These are phyloP conservation scores for Ophioceras dolichostomum DNA, from an alignment of 2,329 filamentous ascomycete genomes.

Conservation along the genomic window DNA sequence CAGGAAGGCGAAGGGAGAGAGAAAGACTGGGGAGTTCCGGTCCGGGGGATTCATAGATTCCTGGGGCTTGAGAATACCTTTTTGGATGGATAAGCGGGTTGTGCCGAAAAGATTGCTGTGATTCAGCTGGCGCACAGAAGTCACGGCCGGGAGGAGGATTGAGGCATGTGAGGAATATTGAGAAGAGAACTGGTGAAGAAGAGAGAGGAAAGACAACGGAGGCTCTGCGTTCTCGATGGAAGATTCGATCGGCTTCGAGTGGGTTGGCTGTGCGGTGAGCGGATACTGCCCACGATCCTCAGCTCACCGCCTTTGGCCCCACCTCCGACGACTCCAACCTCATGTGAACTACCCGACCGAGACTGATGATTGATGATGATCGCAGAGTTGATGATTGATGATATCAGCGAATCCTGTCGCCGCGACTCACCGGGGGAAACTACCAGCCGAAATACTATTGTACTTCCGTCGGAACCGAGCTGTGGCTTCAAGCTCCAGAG, in stretches of 20 bases:
- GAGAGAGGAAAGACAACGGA: neutral
- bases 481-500: too few species aligned
- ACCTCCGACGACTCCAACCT: too few species aligned
- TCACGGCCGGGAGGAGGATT: neutral
- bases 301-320: too few species aligned
- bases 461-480: too few species aligned
- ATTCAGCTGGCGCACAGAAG: neutral
- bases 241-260: constrained; percentile 4
- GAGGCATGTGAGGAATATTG: neutral
- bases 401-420: too few species aligned
- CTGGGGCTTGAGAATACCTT: neutral
- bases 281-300: neutral
- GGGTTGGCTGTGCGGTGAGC: constrained; percentile 2
- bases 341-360: too few species aligned
- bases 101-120: neutral
- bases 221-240: neutral
- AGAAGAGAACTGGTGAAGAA: neutral
- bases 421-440: too few species aligned
- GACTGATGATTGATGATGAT: too few species aligned
- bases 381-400: too few species aligned
- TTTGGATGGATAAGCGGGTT: neutral
- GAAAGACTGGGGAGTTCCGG: neutral
- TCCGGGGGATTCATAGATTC: neutral
- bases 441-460: too few species aligned
- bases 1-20: constrained; percentile 20